Percentiles rank a stretch among this genome's conserved stretches.
phyloP scores from a whole-genome alignment of 768 basidiomycete species.

The Russula brevipes region DNA sequence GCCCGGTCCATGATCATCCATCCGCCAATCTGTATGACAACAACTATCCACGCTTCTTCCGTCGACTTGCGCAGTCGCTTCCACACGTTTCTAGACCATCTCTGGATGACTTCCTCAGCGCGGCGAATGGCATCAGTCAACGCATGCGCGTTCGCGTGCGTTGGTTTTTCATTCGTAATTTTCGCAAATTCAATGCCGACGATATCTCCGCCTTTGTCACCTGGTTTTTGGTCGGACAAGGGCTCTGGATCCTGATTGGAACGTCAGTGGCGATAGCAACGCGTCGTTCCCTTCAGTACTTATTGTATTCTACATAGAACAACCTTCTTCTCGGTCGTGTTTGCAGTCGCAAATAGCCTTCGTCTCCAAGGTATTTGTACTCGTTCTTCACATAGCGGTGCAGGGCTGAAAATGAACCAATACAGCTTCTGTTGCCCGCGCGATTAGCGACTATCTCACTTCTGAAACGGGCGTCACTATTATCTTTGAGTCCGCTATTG shows the following conservation, averaged over 20 bases:
- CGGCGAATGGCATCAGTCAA: slow-evolving; percentile 88
- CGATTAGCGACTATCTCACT: slow-evolving; percentile 90
- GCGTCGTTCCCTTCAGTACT: neutral
- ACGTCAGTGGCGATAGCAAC: slow-evolving; percentile 51
- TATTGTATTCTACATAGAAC: slow-evolving; percentile 46
- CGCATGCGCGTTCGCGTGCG: slow-evolving; percentile 87
- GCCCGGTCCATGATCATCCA: slow-evolving; percentile 8
- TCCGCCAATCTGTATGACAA: slow-evolving; percentile 43
- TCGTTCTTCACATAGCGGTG: neutral
- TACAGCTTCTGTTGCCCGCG: slow-evolving; percentile 76
- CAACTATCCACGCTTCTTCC: slow-evolving; percentile 77
- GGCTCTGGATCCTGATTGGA: slow-evolving; percentile 91
- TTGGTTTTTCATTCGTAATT: slow-evolving; percentile 95
- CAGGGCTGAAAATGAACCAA: slow-evolving; percentile 3
- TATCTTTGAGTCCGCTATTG: slow-evolving; percentile 96
- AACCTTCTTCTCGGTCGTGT: slow-evolving; percentile 91
- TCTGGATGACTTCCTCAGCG: slow-evolving; percentile 81
- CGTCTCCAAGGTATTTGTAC: slow-evolving; percentile 60
- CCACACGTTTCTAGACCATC: slow-evolving; percentile 78
- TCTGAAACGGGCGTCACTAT: slow-evolving; percentile 89
- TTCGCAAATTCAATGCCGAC: slow-evolving; percentile 92
- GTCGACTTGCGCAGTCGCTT: slow-evolving; percentile 68
- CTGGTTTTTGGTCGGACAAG: slow-evolving; percentile 94
- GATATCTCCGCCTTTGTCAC: slow-evolving; percentile 95
- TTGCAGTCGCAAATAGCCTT: slow-evolving; percentile 84